Evolutionary conservation across 768 basidiomycete genomes (phyloP).

Genomic region (Mycena metata): DNA sequence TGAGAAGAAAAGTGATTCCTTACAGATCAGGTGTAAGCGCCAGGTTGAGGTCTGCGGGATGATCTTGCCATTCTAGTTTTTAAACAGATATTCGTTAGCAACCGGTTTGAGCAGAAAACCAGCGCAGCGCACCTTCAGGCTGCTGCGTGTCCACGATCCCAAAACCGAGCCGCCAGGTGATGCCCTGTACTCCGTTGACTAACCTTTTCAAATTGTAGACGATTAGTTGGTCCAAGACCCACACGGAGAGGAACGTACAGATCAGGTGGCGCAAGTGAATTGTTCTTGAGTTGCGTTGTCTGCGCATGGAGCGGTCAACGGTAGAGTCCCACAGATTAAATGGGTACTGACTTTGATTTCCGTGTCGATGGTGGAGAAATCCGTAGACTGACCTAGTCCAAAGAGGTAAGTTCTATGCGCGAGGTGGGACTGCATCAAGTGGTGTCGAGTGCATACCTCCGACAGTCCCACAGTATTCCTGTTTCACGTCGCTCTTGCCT

Average conservation of each 20-base stretch:
- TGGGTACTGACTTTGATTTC: constrained; percentile 61
- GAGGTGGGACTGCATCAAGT: too few relatives aligned
- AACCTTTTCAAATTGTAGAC: not conserved
- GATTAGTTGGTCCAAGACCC: constrained; percentile 6
- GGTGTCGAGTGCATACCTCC: constrained; percentile 48
- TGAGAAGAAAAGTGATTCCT: constrained; percentile 10
- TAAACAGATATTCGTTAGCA: constrained; percentile 3
- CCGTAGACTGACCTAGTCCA: constrained; percentile 61
- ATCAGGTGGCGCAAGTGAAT: constrained; percentile 69
- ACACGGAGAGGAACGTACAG: constrained; percentile 55
- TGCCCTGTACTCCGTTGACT: constrained; percentile 49
- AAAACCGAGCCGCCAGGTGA: constrained; percentile 75
- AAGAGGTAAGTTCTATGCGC: not conserved
- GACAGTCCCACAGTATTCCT: constrained; percentile 73
- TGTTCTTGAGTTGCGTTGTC: constrained; percentile 67
- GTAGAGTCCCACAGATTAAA: too few relatives aligned
- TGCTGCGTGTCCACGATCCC: constrained; percentile 62
- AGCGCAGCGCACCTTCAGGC: constrained; percentile 65
- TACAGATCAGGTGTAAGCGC: constrained; percentile 64
- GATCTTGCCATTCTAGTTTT: constrained; percentile 67
- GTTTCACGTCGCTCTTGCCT: constrained; percentile 59
- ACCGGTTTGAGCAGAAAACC: not conserved
- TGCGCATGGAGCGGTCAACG: constrained; percentile 34
- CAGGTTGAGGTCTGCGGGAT: constrained; percentile 65
- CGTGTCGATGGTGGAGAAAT: constrained; percentile 69